phyloP scores from a whole-genome alignment of 2,329 filamentous ascomycete species.

The Epicoccum sorghinum region DNA sequence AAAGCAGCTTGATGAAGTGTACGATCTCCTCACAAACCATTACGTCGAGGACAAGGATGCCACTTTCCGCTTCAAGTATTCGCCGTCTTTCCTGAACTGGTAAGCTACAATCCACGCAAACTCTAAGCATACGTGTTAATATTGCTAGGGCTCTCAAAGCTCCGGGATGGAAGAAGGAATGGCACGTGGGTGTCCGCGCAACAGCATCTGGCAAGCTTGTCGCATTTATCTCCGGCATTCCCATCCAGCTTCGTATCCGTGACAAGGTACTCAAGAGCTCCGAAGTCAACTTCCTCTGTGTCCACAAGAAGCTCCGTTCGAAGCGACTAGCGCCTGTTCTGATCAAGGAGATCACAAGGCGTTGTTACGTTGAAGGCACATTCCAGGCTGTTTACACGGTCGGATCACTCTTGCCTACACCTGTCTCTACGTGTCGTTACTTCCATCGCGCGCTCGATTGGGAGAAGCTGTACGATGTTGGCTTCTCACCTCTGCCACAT shows the following conservation, averaged over 20 bases:
- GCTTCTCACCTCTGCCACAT: conserved; percentile 85
- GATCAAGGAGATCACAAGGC: conserved; percentile 95
- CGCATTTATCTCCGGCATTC: conserved; percentile 94
- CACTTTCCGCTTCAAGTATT: conserved; percentile 98
- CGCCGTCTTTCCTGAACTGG: conserved; percentile 86
- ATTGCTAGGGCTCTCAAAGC: conserved; percentile 81
- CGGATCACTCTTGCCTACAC: conserved; percentile 87
- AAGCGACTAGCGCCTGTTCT: conserved; percentile 92
- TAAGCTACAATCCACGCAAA: conserved; percentile 49
- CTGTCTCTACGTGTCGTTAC: conserved; percentile 91
- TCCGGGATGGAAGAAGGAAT: conserved; percentile 90
- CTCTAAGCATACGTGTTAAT: conserved; percentile 10
- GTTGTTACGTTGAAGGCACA: conserved; percentile 83
- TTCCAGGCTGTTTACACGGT: conserved; percentile 98
- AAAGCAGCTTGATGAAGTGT: conserved; percentile 82
- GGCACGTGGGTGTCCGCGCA: conserved; percentile 93
- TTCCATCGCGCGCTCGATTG: conserved; percentile 94
- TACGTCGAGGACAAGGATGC: conserved; percentile 98
- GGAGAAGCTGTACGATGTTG: conserved; percentile 93
- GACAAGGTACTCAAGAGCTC: conserved; percentile 76
- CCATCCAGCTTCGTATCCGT: conserved; percentile 80
- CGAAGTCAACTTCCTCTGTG: conserved; percentile 97
- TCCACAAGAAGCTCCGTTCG: conserved; percentile 95
- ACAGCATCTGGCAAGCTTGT: conserved; percentile 84
- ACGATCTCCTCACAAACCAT: conserved; percentile 87